Conservation (phyloP, 1,139 yeast species). For the Diutina mesorugosa region DNA sequence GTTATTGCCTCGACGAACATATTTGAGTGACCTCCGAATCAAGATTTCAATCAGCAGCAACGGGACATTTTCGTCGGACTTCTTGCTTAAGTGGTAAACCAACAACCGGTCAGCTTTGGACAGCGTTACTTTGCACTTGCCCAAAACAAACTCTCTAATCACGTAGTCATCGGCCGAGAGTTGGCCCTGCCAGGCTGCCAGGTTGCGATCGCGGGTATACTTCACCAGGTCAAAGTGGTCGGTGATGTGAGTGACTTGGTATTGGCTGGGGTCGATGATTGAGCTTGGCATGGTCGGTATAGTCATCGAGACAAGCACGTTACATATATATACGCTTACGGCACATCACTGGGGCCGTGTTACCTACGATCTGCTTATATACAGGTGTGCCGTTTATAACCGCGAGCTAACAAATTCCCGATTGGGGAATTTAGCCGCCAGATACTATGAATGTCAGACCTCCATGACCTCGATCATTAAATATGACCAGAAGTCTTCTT, state of each 20-base stretch:
- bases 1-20: constrained; percentile 5
- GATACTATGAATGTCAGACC: background rate
- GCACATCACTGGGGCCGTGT: background rate
- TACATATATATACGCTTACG: background rate
- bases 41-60: constrained; percentile 27
- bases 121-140: constrained; percentile 19
- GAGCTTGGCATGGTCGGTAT: background rate
- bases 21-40: constrained; percentile 12
- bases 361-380: background rate
- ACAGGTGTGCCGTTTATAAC: background rate
- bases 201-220: constrained; percentile 36
- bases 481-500: no score
- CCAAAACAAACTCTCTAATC: constrained; percentile 33
- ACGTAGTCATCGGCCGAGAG: constrained; percentile 35
- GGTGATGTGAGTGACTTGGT: constrained; percentile 4
- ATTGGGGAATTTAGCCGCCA: background rate
- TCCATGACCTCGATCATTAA: background rate
- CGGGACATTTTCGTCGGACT: constrained; percentile 10
- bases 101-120: constrained; percentile 12
- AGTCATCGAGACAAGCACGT: background rate
- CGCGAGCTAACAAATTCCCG: background rate
- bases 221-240: constrained; percentile 28
- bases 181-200: constrained; percentile 40
- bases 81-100: constrained; percentile 20
- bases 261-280: constrained; percentile 3